Base-by-base conservation (phyloP, 805 yeast species). In the Pichia paraexigua region DNA sequence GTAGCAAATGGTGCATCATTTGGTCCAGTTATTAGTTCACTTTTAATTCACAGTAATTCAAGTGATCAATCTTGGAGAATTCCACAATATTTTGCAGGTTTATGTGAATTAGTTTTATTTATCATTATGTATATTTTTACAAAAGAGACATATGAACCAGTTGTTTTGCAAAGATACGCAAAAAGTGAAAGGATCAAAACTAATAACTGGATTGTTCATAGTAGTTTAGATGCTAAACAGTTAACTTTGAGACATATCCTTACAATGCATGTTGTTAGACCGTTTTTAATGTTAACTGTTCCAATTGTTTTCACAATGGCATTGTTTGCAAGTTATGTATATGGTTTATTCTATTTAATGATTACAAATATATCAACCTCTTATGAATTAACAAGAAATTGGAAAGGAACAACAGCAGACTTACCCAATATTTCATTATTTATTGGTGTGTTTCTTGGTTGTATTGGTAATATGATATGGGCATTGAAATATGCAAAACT, bases 1-100 rank as follows among this genome's bases (percentile, higher is more conserved):
- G 80, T 68, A 49, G 75, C 82, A 48, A 63, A 78, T 43, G 95
- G 94, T 1, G 91, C 95, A 1, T 74, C 83, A 0, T 62, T 83
- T 25, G 89, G 89, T 0, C 91, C 91, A 0, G 64, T 82, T 3
- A 70, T 82, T 5, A 69, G 82, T 35, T 75, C 72, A 50, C 11
- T 78, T 5, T 63, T 76, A 45, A 58, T 80, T 48, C 71, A 73
- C 43, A 73, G 75, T 18, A 69, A 68, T 45, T 66, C 69, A 41
- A 58, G 60, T 25, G 63, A 55, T 40, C 52, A 69, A 53, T 79
- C 67, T 1, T 82, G 87, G 87, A 68, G 85, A 57, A 77, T 84
- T 76, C 70, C 80, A 6, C 67, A 72, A 27, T 82, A 80, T 71
- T 68, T 78, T 49, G 63, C 71, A 12, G 83, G 79, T 2, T 68